These are phyloP conservation scores for Lablab purpureus DNA, from an alignment of 306 rosid species.

Conservation along the genomic window DNA sequence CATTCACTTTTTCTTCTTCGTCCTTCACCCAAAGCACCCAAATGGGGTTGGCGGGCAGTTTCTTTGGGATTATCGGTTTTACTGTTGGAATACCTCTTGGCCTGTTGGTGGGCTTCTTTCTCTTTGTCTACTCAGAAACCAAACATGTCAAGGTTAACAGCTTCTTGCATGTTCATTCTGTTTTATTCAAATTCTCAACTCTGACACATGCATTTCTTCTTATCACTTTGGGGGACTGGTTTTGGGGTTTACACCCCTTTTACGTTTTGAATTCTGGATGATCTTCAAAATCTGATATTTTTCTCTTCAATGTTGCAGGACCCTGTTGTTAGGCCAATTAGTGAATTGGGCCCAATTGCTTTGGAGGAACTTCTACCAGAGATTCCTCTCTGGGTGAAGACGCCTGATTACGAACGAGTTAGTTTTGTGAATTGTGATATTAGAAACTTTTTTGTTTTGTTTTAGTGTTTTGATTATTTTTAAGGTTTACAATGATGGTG, in stretches of 20 bases:
- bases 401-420: slow-evolving; percentile 86
- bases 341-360: slow-evolving; percentile 75
- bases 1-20: slow-evolving; percentile 26
- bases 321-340: slow-evolving; percentile 65
- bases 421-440: slow-evolving; percentile 45
- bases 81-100: slow-evolving; percentile 86
- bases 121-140: slow-evolving; percentile 74
- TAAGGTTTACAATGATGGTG: not conserved
- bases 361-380: slow-evolving; percentile 79
- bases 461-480: not conserved
- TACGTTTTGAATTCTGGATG: slow-evolving; percentile 20
- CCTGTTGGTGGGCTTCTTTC: slow-evolving; percentile 76
- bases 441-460: not conserved
- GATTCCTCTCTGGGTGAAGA: slow-evolving; percentile 92
- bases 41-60: slow-evolving; percentile 77
- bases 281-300: slow-evolving; percentile 45
- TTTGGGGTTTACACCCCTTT: not conserved
- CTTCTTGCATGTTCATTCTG: slow-evolving; percentile 8
- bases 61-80: slow-evolving; percentile 77
- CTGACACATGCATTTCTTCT: not conserved
- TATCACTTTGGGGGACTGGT: slow-evolving; percentile 10
- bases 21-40: not conserved
- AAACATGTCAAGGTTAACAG: slow-evolving; percentile 63
- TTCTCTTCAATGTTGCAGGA: slow-evolving; percentile 59
- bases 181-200: not conserved